phyloP scores from a whole-genome alignment of 2,329 filamentous ascomycete genomes.

The Stemphylium lycopersici region DNA sequence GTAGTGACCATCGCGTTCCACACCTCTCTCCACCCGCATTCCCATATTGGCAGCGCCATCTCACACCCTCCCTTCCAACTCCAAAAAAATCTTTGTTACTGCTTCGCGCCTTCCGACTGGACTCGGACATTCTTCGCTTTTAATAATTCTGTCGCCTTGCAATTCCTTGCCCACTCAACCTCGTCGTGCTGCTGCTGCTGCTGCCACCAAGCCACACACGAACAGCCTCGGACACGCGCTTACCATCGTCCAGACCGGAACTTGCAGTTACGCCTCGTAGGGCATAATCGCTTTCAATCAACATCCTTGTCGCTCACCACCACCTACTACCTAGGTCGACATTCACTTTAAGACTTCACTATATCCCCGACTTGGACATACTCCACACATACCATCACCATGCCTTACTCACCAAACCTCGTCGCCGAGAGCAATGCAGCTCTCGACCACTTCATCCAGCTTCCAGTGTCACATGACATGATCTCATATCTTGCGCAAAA shows the following conservation, averaged over 20 bases:
- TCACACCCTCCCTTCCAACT: constrained; percentile 22
- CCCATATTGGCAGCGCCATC: constrained; percentile 41
- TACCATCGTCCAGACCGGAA: constrained; percentile 43
- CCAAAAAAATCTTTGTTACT: constrained; percentile 19
- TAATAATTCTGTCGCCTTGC: constrained; percentile 36
- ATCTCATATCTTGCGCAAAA: constrained; percentile 76
- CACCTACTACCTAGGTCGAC: constrained; percentile 14
- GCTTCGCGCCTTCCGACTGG: constrained; percentile 22
- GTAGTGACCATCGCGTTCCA: constrained; percentile 31
- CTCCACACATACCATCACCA: constrained; percentile 34
- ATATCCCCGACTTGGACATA: constrained; percentile 17
- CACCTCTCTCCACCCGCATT: constrained; percentile 24
- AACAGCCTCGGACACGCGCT: constrained; percentile 44
- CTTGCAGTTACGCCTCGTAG: constrained; percentile 34
- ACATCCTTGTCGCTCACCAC: constrained; percentile 7
- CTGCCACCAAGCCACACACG: constrained; percentile 35
- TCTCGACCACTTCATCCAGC: constrained; percentile 80
- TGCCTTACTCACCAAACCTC: constrained; percentile 55
- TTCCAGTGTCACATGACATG: constrained; percentile 77
- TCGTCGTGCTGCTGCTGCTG: constrained; percentile 24
- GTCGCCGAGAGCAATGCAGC: constrained; percentile 69
- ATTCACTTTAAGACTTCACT: constrained; percentile 26
- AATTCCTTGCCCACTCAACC: constrained; percentile 27
- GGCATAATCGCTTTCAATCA: constrained; percentile 32
- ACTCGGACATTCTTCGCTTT: constrained; percentile 34